Evolutionary conservation across 148 eudicot genomes (phyloP).

Genomic region (Nepenthes mirabilis): DNA sequence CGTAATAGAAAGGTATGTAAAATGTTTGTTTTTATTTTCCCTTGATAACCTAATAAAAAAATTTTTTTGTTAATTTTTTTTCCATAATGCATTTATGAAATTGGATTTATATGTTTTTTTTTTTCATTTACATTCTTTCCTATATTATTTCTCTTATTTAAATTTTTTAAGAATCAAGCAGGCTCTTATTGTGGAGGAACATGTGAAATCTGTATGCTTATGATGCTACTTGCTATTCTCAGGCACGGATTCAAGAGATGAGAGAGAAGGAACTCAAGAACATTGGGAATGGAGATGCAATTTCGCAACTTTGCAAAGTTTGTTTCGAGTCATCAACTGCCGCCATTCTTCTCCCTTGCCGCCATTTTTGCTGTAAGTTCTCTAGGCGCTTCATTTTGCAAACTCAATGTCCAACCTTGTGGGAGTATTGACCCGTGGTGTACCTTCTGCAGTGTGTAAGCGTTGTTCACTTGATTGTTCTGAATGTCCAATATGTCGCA

Average conservation of each 20-base stretch:
- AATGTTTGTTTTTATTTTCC: too few relatives aligned
- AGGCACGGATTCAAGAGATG: slow-evolving; percentile 99
- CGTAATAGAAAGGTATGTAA: too few relatives aligned
- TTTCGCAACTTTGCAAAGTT: slow-evolving; percentile 91
- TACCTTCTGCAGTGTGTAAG: slow-evolving; percentile 64
- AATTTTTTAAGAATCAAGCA: too few relatives aligned
- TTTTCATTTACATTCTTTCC: too few relatives aligned
- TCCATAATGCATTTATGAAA: too few relatives aligned
- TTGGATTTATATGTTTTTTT: too few relatives aligned
- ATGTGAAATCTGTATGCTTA: not conserved
- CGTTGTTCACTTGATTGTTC: slow-evolving; percentile 77
- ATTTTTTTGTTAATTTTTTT: too few relatives aligned
- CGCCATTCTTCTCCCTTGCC: slow-evolving; percentile 91
- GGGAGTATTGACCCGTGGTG: slow-evolving; percentile 1
- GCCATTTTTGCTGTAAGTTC: slow-evolving; percentile 79
- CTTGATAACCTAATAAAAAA: too few relatives aligned
- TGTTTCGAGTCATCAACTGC: slow-evolving; percentile 84
- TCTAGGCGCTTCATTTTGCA: not conserved
- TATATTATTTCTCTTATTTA: too few relatives aligned
- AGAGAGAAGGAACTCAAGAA: slow-evolving; percentile 77
- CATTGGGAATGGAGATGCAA: slow-evolving; percentile 49
- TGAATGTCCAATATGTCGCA: slow-evolving; percentile 77
- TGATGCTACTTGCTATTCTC: slow-evolving; percentile 11
- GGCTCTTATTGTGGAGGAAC: too few relatives aligned
- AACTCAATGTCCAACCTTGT: not conserved